These are phyloP conservation scores for Fusarium tuaranense DNA, from an alignment of 2,329 filamentous ascomycete genomes.

Conservation along the genomic window DNA sequence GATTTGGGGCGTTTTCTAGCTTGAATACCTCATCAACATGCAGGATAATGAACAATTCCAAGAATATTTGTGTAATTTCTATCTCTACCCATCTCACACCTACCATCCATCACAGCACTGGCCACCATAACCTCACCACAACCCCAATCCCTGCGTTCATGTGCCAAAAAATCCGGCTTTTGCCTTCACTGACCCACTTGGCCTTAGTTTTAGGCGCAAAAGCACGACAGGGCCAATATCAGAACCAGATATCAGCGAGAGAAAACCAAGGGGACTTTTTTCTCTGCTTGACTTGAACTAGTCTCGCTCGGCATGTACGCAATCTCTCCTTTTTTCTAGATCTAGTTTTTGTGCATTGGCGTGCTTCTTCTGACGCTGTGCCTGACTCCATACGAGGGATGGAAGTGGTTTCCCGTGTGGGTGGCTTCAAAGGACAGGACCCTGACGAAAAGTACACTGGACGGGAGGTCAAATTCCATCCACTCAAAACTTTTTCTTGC, in stretches of 20 bases:
- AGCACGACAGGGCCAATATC: conserved; percentile 9
- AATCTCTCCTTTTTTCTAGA: conserved; percentile 7
- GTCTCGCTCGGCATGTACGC: conserved; percentile 8
- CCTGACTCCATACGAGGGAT: background rate
- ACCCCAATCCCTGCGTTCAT: conserved; percentile 36
- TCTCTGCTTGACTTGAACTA: conserved; percentile 8
- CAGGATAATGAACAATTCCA: background rate
- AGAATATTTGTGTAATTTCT: background rate
- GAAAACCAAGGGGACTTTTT: background rate
- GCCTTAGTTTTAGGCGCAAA: conserved; percentile 36
- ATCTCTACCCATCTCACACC: conserved; percentile 11
- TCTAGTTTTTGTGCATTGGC: conserved; percentile 16
- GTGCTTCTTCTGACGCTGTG: background rate
- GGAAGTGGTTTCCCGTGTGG: background rate
- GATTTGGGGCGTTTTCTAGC: background rate
- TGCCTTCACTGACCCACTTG: conserved; percentile 39
- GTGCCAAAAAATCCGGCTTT: conserved; percentile 40
- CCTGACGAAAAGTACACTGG: background rate
- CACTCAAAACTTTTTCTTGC: background rate
- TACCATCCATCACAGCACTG: conserved; percentile 11
- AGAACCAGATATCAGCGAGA: conserved; percentile 2
- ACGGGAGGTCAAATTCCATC: background rate
- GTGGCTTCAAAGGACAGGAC: background rate
- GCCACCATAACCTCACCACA: conserved; percentile 13
- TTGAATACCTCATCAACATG: background rate